Evolutionary conservation across 129 eudicot species (phyloP).

Genomic region (Tagetes patula): DNA sequence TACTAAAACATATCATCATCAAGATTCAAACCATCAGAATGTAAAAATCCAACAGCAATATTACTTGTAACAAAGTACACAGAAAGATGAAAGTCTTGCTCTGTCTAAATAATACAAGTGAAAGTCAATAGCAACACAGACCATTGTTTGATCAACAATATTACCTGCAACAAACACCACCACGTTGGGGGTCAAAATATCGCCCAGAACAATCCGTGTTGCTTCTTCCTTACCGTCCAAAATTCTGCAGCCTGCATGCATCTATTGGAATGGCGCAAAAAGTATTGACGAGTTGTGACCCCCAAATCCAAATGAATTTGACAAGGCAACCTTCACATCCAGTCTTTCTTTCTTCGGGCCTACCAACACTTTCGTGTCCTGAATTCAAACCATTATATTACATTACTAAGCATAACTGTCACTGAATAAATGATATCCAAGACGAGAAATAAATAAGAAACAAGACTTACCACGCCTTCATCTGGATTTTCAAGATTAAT

Average conservation of each 20-base stretch:
- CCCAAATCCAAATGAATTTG: conserved; percentile 95
- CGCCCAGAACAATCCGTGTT: no score
- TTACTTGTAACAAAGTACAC: conserved; percentile 12
- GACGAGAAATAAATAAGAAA: background rate
- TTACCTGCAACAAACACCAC: background rate
- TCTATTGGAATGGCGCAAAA: conserved; percentile 17
- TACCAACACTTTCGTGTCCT: conserved; percentile 72
- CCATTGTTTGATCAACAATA: background rate
- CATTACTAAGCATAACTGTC: no score
- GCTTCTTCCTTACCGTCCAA: background rate
- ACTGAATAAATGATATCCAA: no score
- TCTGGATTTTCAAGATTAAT: conserved; percentile 94
- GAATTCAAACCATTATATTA: background rate
- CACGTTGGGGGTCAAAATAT: background rate
- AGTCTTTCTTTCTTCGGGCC: conserved; percentile 80
- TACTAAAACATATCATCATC: background rate
- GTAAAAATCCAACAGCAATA: background rate
- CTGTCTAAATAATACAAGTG: background rate
- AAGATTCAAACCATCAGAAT: conserved; percentile 6
- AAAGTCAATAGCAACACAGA: background rate
- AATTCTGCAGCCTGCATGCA: background rate
- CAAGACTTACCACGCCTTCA: conserved; percentile 71
- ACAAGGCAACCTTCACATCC: conserved; percentile 65
- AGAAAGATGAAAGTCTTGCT: no score
- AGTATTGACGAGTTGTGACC: conserved; percentile 37